Conservation (phyloP, 1,139 yeast species). For the Suzukiozyma palmioleophila region DNA sequence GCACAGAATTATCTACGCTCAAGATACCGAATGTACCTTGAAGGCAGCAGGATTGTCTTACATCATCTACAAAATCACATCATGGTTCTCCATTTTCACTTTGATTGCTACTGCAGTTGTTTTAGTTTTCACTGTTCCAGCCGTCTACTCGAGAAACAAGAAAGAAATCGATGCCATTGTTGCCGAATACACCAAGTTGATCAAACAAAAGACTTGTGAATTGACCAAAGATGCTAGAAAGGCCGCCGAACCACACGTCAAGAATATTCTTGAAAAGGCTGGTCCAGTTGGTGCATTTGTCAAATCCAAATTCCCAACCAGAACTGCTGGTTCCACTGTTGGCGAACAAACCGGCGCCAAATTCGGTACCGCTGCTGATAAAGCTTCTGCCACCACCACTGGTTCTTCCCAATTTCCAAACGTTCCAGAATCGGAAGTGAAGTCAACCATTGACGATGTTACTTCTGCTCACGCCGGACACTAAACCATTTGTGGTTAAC, state of each 20-base stretch:
- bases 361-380: conserved; percentile 22
- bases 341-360: conserved; percentile 39
- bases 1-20: conserved; percentile 62
- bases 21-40: conserved; percentile 63
- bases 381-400: conserved; percentile 16
- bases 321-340: conserved; percentile 72
- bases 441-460: conserved; percentile 19
- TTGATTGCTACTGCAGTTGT: conserved; percentile 56
- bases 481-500: background rate
- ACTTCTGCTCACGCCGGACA: conserved; percentile 9
- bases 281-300: conserved; percentile 64
- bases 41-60: conserved; percentile 67
- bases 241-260: conserved; percentile 47
- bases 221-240: conserved; percentile 47
- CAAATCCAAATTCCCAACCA: conserved; percentile 56
- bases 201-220: conserved; percentile 54
- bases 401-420: conserved; percentile 47
- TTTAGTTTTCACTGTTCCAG: conserved; percentile 71
- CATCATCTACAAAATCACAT: conserved; percentile 67
- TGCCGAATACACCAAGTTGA: conserved; percentile 50
- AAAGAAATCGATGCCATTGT: conserved; percentile 75
- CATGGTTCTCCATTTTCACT: conserved; percentile 71
- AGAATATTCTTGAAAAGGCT: conserved; percentile 47
- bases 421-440: conserved; percentile 37
- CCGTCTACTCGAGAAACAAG: conserved; percentile 69